Conservation (phyloP, 179 eudicot genomes). For the Camellia oleifera region DNA sequence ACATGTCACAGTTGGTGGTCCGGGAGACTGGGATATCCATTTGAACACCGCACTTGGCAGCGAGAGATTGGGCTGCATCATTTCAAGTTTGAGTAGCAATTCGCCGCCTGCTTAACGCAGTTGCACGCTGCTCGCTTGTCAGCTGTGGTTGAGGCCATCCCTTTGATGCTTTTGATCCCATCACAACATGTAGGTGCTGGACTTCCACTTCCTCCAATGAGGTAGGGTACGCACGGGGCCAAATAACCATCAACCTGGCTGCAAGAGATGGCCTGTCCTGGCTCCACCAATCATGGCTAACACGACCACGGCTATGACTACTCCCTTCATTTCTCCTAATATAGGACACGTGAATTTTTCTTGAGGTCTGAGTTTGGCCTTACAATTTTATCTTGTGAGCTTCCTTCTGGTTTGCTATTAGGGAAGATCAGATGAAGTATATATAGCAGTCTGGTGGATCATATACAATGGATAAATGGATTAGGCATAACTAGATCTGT, state of each 20-base stretch:
- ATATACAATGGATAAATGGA: neutral
- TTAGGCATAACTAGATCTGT: neutral
- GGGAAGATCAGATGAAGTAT: neutral
- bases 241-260: conserved; percentile 15
- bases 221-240: conserved; percentile 15
- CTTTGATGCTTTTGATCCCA: conserved; percentile 12
- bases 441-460: neutral
- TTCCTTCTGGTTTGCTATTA: neutral
- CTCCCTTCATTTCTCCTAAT: conserved; percentile 13
- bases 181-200: conserved; percentile 14
- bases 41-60: conserved; percentile 5
- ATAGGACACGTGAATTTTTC: too few species aligned
- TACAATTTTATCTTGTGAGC: neutral
- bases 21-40: conserved; percentile 19
- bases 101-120: conserved; percentile 20
- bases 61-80: conserved; percentile 17
- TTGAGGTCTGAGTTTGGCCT: neutral
- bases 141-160: neutral
- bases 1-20: conserved; percentile 17
- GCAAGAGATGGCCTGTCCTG: conserved; percentile 8
- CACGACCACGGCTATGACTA: conserved; percentile 8
- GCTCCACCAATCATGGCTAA: conserved; percentile 13
- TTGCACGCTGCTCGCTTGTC: conserved; percentile 17
- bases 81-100: conserved; percentile 13
- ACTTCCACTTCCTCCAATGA: conserved; percentile 4